Percentiles rank a stretch among this genome's conserved stretches.
Conservation (phyloP, 306 rosid species). For the Malus asiatica region DNA sequence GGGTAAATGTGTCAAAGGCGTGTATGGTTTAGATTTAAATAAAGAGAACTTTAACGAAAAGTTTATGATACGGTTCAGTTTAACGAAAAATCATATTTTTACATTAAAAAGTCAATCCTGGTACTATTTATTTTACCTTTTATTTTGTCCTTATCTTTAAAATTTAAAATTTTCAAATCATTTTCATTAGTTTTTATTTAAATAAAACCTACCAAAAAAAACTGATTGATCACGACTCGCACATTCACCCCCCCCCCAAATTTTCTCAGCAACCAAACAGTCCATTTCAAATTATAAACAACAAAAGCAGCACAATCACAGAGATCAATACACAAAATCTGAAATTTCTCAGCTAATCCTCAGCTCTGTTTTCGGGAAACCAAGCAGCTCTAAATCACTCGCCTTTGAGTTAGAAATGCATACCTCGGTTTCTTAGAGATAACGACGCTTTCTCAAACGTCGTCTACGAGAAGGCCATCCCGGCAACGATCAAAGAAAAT, state of each 20-base stretch:
- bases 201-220: no score
- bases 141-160: no score
- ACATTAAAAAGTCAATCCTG: no score
- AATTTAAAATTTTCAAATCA: no score
- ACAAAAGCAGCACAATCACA: neutral
- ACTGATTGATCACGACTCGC: no score
- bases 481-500: neutral
- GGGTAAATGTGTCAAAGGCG: neutral
- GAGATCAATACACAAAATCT: neutral
- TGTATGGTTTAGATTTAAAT: neutral
- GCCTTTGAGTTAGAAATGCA: neutral
- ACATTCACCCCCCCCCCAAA: neutral
- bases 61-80: no score
- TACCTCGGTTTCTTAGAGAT: neutral
- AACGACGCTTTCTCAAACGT: neutral
- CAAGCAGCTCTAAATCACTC: neutral
- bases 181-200: no score
- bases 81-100: no score
- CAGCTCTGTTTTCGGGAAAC: neutral
- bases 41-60: no score
- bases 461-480: neutral
- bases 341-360: neutral
- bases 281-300: neutral
- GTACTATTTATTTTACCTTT: no score
- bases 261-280: slow-evolving; percentile 1